Percentiles rank a stretch among this genome's conserved stretches.
Evolutionary conservation across 2,329 filamentous ascomycete genomes (phyloP).

Genomic region (Diaporthe nobilis): DNA sequence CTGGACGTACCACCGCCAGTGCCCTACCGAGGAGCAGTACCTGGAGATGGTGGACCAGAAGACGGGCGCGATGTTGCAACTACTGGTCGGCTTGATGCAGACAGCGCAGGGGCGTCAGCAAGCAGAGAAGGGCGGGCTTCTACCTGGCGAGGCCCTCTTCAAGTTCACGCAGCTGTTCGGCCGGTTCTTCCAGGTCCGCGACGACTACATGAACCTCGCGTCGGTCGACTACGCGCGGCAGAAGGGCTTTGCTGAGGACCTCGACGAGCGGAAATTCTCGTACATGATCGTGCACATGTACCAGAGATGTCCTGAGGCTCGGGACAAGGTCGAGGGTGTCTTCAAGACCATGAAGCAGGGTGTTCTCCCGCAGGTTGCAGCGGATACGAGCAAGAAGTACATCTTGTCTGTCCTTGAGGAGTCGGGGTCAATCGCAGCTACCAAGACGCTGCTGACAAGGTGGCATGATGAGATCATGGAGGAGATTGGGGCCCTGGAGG

Average conservation of each 20-base stretch:
- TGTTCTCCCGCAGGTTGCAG: background rate
- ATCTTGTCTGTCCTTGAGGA: background rate
- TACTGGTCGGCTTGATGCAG: background rate
- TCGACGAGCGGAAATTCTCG: background rate
- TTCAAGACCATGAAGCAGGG: background rate
- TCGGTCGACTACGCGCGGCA: background rate
- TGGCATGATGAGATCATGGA: background rate
- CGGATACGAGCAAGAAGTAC: background rate
- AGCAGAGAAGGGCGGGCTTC: background rate
- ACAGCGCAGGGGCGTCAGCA: background rate
- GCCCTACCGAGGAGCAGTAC: background rate
- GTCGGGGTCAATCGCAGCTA: background rate
- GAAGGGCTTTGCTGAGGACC: background rate
- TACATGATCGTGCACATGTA: background rate
- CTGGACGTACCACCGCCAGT: background rate
- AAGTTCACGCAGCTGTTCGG: background rate
- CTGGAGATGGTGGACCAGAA: background rate
- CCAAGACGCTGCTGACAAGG: background rate
- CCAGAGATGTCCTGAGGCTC: background rate
- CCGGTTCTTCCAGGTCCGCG: background rate
- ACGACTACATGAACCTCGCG: background rate
- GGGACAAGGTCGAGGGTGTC: background rate
- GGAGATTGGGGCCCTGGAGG: background rate
- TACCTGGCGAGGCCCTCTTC: background rate
- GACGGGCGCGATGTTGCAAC: background rate